A percentile compares a stretch with the other conserved stretches of the same genome.
These are phyloP conservation scores for Jaenimonas drosophilae DNA, from an alignment of 208 protist species.

Conservation along the genomic window DNA sequence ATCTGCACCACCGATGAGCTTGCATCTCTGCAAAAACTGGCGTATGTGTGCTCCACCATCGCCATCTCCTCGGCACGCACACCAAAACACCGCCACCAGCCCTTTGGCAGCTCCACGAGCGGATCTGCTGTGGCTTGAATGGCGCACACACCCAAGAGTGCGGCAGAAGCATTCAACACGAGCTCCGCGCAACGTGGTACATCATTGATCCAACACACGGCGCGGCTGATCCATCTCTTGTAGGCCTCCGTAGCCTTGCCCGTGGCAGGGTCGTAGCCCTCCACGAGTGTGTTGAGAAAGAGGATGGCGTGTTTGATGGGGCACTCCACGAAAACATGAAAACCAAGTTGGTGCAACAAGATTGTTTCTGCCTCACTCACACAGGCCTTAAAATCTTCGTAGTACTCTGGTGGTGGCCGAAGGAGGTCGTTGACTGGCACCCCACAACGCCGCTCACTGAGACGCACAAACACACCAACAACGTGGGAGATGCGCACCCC, in stretches of 20 bases:
- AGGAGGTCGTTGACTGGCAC: constrained; percentile 11
- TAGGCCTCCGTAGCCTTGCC: constrained; percentile 9
- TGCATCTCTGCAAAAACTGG: no score
- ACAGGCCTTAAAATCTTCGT: constrained; percentile 62
- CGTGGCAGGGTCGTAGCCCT: constrained; percentile 7
- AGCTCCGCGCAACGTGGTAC: constrained; percentile 39
- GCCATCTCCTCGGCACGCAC: constrained; percentile 7
- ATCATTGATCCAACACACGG: constrained; percentile 64
- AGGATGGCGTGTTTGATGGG: constrained; percentile 70
- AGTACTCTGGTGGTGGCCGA: constrained; percentile 11
- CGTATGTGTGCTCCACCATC: constrained; percentile 10
- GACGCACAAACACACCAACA: constrained; percentile 46
- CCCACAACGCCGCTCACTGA: constrained; percentile 34
- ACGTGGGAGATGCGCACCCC: constrained; percentile 36
- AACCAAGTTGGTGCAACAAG: constrained; percentile 64
- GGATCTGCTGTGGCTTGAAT: constrained; percentile 25
- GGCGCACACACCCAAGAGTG: constrained; percentile 49
- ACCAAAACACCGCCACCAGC: constrained; percentile 53
- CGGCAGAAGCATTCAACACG: constrained; percentile 11
- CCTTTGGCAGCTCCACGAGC: constrained; percentile 19
- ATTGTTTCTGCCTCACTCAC: constrained; percentile 66
- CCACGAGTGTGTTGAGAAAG: constrained; percentile 50
- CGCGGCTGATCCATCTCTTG: constrained; percentile 36
- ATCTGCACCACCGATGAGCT: no score
- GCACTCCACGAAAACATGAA: constrained; percentile 72